Percentiles rank a stretch among this genome's conserved stretches.
Evolutionary conservation across 768 basidiomycete species (phyloP).

Genomic region (Trametes elegans): DNA sequence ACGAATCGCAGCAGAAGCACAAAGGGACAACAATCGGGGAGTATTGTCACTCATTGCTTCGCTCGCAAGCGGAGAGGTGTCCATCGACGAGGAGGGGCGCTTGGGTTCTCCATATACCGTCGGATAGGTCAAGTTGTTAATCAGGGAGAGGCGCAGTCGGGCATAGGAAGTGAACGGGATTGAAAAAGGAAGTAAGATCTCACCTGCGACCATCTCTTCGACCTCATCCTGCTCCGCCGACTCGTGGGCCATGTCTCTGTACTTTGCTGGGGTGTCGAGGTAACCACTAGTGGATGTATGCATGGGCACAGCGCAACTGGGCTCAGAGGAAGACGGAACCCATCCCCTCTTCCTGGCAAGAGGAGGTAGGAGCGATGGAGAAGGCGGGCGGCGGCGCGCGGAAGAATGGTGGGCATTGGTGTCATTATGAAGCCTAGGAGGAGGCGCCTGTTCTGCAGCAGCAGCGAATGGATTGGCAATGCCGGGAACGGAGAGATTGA

Average conservation of each 20-base stretch:
- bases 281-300: conserved; percentile 59
- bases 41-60: no score
- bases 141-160: no score
- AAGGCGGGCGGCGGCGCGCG: conserved; percentile 25
- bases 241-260: conserved; percentile 39
- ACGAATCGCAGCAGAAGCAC: no score
- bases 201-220: conserved; percentile 47
- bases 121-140: not conserved
- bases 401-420: conserved; percentile 25
- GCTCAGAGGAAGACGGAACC: conserved; percentile 61
- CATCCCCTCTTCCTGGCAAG: conserved; percentile 66
- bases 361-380: conserved; percentile 40
- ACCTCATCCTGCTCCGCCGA: conserved; percentile 38
- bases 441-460: conserved; percentile 14
- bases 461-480: conserved; percentile 60
- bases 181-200: conserved; percentile 16
- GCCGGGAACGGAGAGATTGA: conserved; percentile 63
- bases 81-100: no score
- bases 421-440: conserved; percentile 21
- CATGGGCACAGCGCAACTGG: conserved; percentile 50
- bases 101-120: no score
- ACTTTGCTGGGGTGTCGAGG: conserved; percentile 67
- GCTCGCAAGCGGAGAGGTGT: no score
- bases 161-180: not conserved
- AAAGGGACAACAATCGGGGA: no score